These are phyloP conservation scores for Mycena rebaudengoi DNA, from an alignment of 768 basidiomycete species.

Conservation along the genomic window DNA sequence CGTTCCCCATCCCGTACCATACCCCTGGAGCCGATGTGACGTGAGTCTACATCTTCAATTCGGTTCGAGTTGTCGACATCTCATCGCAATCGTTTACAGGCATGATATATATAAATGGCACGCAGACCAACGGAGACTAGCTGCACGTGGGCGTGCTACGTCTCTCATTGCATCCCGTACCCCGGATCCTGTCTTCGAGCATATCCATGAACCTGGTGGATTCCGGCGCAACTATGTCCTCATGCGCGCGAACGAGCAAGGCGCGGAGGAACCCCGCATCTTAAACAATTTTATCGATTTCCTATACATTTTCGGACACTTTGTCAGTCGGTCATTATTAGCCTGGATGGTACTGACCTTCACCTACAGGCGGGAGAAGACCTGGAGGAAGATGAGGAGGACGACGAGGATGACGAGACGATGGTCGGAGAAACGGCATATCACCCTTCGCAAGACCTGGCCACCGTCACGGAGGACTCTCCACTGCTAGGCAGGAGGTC, in stretches of 20 bases:
- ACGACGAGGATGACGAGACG: slow-evolving; percentile 61
- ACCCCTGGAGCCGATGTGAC: slow-evolving; percentile 92
- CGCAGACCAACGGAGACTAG: slow-evolving; percentile 70
- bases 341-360: slow-evolving; percentile 1
- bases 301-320: slow-evolving; percentile 93
- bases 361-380: slow-evolving; percentile 84
- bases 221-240: slow-evolving; percentile 91
- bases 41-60: slow-evolving; percentile 57
- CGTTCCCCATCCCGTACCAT: slow-evolving; percentile 90
- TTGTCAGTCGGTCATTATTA: slow-evolving; percentile 63
- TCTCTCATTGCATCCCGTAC: slow-evolving; percentile 71
- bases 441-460: no score
- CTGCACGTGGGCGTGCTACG: slow-evolving; percentile 68
- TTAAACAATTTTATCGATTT: slow-evolving; percentile 95
- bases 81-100: slow-evolving; percentile 47
- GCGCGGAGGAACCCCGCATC: slow-evolving; percentile 65
- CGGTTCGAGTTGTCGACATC: slow-evolving; percentile 25
- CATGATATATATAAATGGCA: slow-evolving; percentile 98
- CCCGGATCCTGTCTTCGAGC: slow-evolving; percentile 83
- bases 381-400: slow-evolving; percentile 88
- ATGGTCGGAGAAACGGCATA: slow-evolving; percentile 28
- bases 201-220: slow-evolving; percentile 95
- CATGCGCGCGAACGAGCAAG: slow-evolving; percentile 74
- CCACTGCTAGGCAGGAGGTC: slow-evolving; percentile 57
- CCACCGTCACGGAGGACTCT: slow-evolving; percentile 53